Evolutionary conservation across 2,329 filamentous ascomycete species (phyloP), one percentile per base, ranked within the genome.

Genomic region (Sporothrix brasiliensis): DNA sequence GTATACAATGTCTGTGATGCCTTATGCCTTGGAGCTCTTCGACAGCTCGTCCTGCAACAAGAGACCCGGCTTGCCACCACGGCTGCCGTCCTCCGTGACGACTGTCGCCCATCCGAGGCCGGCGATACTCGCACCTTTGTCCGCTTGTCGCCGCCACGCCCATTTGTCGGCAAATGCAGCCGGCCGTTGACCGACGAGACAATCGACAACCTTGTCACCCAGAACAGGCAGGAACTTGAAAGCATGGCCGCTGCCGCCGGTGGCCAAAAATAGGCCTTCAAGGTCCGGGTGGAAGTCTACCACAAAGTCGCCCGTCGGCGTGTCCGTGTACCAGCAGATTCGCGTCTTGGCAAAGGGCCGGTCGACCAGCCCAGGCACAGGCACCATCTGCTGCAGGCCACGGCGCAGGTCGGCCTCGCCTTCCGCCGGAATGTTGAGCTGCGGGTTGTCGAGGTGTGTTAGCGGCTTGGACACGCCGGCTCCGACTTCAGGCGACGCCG

Each of bases 311-410:
- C 87, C 90, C 21, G 87, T 87, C 9, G 87, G 84, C 75, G 91
- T 93, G 80, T 93, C 91, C 5, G 88, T 88, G 77, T 93, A 93
- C 91, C 91, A 93, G 80, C 91, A 93, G 68, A 92, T 80, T 30
- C 89, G 83, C 1, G 88, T 90, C 68, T 83, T 81, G 71, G 80
- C 80, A 80, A 91, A 92, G 1, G 87, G 86, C 34, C 90, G 82
- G 30, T 84, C 82, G 66, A 83, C 83, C 21, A 92, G 82, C 11
- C 83, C 82, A 7, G 80, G 80, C 72, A 83, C 76, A 1, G 91
- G 88, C 4, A 92, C 81, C 75, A 91, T 84, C 71, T 88, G 83
- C 14, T 79, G 81, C 34, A 94, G 80, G 1, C 86, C 90, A 1
- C 80, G 79, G 30, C 90, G 86, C 73, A 92, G 86, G 30, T 86